phyloP scores from a whole-genome alignment of 208 protist genomes.

The Acanthamoeba culbertsoni region DNA sequence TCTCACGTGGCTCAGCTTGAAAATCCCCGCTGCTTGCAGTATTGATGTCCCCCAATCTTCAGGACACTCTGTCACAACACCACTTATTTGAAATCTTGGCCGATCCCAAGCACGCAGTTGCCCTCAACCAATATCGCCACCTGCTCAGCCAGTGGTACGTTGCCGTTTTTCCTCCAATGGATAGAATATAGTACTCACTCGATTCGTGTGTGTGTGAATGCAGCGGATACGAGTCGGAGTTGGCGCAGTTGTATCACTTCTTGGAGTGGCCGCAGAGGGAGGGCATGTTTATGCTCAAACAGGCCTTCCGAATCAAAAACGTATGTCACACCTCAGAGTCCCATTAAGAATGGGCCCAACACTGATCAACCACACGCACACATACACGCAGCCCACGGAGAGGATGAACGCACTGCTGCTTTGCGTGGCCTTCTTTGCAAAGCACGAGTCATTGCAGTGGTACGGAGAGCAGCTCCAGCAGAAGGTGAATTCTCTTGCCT shows the following conservation, averaged over 20 bases:
- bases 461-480: background rate
- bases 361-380: background rate
- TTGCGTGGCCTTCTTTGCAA: background rate
- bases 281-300: background rate
- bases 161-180: background rate
- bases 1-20: too few relatives aligned
- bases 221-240: background rate
- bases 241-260: background rate
- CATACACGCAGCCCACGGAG: background rate
- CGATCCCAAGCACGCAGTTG: background rate
- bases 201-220: too few relatives aligned
- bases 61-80: background rate
- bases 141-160: background rate
- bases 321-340: background rate
- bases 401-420: background rate
- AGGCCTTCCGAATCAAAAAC: background rate
- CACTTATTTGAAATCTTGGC: background rate
- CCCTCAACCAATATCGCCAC: background rate
- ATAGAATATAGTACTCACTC: too few relatives aligned
- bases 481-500: background rate
- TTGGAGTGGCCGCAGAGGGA: background rate
- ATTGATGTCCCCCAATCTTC: too few relatives aligned
- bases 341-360: background rate
- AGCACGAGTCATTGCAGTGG: background rate
- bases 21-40: too few relatives aligned